Conservation (phyloP, 208 protist species). For the Naegleria gruberi region DNA sequence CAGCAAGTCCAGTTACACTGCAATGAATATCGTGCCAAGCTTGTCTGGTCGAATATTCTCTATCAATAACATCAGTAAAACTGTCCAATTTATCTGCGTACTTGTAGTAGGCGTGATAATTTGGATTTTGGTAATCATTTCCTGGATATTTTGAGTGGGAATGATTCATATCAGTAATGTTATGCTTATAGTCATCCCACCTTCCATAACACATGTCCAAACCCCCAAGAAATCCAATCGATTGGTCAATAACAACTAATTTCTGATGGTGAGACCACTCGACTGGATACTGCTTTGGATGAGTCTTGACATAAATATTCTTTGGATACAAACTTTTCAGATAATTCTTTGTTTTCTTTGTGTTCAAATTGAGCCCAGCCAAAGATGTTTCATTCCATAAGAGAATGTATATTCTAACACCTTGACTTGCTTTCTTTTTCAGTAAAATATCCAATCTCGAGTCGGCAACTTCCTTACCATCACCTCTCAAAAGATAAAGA, state of each 20-base stretch:
- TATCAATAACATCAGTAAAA: slow-evolving; percentile 25
- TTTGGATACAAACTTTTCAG: slow-evolving; percentile 19
- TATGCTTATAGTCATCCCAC: slow-evolving; percentile 20
- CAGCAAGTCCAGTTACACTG: slow-evolving; percentile 22
- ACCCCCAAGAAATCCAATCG: slow-evolving; percentile 28
- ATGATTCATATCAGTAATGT: slow-evolving; percentile 1
- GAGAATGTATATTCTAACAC: slow-evolving; percentile 34
- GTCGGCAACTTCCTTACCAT: background rate
- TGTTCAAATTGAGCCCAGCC: background rate
- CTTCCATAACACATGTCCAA: slow-evolving; percentile 29
- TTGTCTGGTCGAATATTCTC: slow-evolving; percentile 25
- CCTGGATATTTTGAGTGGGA: background rate
- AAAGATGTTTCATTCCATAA: slow-evolving; percentile 28
- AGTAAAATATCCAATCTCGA: slow-evolving; percentile 31
- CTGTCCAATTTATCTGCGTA: background rate
- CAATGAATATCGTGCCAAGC: slow-evolving; percentile 50
- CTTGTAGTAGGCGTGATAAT: background rate
- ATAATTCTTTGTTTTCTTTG: slow-evolving; percentile 12
- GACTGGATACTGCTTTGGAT: slow-evolving; percentile 15
- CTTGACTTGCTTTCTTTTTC: slow-evolving; percentile 19
- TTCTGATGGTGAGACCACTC: slow-evolving; percentile 35
- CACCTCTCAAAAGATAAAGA: slow-evolving; percentile 23
- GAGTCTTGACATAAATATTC: slow-evolving; percentile 29
- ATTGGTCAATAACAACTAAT: slow-evolving; percentile 30
- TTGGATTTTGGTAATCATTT: slow-evolving; percentile 25